Percentiles rank a stretch among this genome's conserved stretches.
Conservation (phyloP, 2,329 filamentous ascomycete species). For the Trichoderma simmonsii region DNA sequence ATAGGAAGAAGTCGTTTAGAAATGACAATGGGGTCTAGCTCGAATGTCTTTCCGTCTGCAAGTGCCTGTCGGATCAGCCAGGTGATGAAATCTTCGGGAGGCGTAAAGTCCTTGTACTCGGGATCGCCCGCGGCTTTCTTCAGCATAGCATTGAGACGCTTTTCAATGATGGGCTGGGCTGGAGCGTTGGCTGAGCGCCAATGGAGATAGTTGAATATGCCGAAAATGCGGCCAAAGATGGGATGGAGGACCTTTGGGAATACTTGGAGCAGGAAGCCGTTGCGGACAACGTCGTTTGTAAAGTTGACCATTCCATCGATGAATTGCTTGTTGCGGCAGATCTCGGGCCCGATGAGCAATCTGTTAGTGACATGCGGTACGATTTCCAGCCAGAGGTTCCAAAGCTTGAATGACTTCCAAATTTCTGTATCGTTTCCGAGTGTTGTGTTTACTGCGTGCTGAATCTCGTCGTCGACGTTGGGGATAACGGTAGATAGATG, state of each 20-base stretch:
- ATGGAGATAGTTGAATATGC: slow-evolving; percentile 45
- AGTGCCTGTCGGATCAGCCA: slow-evolving; percentile 54
- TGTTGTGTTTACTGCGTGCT: slow-evolving; percentile 33
- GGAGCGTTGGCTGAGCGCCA: slow-evolving; percentile 42
- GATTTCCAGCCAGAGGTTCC: slow-evolving; percentile 43
- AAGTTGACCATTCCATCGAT: slow-evolving; percentile 48
- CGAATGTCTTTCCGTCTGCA: slow-evolving; percentile 39
- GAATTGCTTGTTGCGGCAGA: slow-evolving; percentile 43
- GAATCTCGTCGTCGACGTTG: slow-evolving; percentile 40
- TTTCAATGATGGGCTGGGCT: slow-evolving; percentile 46
- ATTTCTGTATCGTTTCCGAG: slow-evolving; percentile 35
- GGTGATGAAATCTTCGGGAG: slow-evolving; percentile 55
- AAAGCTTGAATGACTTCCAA: slow-evolving; percentile 42
- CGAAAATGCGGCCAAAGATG: slow-evolving; percentile 44
- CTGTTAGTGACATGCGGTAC: slow-evolving; percentile 44
- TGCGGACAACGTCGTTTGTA: slow-evolving; percentile 47
- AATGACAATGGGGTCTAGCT: slow-evolving; percentile 47
- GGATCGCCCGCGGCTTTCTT: slow-evolving; percentile 40
- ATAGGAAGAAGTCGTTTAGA: slow-evolving; percentile 52
- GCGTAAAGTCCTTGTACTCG: slow-evolving; percentile 38
- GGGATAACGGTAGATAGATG: slow-evolving; percentile 39
- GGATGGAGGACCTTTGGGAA: slow-evolving; percentile 48
- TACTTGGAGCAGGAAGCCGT: slow-evolving; percentile 44
- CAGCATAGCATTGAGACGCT: slow-evolving; percentile 46
- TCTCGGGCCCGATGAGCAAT: slow-evolving; percentile 38